Percentiles rank a stretch among this genome's conserved stretches.
phyloP scores from a whole-genome alignment of 108 stramenopile species.

The Schizochytrium sp. region DNA sequence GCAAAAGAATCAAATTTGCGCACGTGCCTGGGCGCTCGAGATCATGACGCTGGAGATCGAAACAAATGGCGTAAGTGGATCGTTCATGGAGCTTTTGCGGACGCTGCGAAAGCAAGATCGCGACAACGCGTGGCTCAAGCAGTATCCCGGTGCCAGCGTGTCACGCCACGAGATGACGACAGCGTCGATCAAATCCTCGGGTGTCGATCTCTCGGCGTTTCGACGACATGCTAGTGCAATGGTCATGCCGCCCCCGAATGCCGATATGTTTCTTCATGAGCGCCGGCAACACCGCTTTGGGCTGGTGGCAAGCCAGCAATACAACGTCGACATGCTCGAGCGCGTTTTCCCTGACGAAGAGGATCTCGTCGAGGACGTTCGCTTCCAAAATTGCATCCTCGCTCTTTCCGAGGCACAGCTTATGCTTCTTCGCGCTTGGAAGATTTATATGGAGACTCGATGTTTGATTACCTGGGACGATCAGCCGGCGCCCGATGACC shows the following conservation, averaged over 20 bases:
- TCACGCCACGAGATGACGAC: not conserved
- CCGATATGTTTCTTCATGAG: not conserved
- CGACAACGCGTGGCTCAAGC: not conserved
- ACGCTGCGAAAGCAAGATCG: not conserved
- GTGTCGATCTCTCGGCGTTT: not conserved
- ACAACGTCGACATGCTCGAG: not conserved
- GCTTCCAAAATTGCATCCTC: not conserved
- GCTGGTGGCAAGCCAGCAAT: not conserved
- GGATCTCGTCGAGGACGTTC: not conserved
- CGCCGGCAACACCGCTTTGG: not conserved
- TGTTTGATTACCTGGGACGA: slow-evolving; percentile 5
- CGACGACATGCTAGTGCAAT: not conserved
- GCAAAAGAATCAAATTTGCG: not conserved
- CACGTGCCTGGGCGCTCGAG: not conserved
- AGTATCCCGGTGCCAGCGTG: not conserved
- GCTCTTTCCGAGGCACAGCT: not conserved
- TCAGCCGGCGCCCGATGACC: not conserved
- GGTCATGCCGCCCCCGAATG: not conserved
- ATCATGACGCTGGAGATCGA: not conserved
- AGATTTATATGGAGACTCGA: not conserved
- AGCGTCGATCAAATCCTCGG: not conserved
- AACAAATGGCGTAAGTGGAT: not conserved
- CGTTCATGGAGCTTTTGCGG: not conserved
- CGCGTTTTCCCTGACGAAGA: not conserved
- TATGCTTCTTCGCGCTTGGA: not conserved